Evolutionary conservation across 257 asterid genomes (phyloP).

Genomic region (Fraxinus pennsylvanica): DNA sequence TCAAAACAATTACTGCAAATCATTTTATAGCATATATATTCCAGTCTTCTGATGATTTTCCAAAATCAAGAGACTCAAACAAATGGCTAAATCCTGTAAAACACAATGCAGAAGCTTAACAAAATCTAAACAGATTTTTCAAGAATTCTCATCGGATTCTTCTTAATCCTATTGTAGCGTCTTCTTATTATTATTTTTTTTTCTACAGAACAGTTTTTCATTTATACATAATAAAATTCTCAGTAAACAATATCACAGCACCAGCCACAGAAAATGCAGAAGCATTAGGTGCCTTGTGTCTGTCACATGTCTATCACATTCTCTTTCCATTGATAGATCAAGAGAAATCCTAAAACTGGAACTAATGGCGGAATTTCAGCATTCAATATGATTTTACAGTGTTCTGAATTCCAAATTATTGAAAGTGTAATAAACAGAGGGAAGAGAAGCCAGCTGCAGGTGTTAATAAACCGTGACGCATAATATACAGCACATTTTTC

Average conservation of each 20-base stretch:
- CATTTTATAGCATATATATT: constrained; percentile 2
- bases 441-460: constrained; percentile 24
- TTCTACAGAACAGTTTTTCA: neutral
- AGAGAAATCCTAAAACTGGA: constrained; percentile 11
- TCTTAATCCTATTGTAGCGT: neutral
- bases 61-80: constrained; percentile 1
- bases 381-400: neutral
- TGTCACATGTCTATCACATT: no score
- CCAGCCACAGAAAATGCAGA: constrained; percentile 8
- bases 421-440: constrained; percentile 4
- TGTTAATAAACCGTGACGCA: constrained; percentile 15
- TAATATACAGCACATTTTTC: constrained; percentile 15
- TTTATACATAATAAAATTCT: constrained; percentile 2
- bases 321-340: constrained; percentile 7
- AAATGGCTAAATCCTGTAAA: constrained; percentile 15
- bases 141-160: neutral
- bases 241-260: neutral
- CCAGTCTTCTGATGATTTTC: neutral
- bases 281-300: neutral
- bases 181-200: neutral
- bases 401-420: neutral
- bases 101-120: constrained; percentile 4
- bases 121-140: constrained; percentile 16
- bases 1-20: neutral
- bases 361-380: neutral